Base-by-base conservation (phyloP, 2,329 filamentous ascomycete species). In the Cercospora janseana region DNA sequence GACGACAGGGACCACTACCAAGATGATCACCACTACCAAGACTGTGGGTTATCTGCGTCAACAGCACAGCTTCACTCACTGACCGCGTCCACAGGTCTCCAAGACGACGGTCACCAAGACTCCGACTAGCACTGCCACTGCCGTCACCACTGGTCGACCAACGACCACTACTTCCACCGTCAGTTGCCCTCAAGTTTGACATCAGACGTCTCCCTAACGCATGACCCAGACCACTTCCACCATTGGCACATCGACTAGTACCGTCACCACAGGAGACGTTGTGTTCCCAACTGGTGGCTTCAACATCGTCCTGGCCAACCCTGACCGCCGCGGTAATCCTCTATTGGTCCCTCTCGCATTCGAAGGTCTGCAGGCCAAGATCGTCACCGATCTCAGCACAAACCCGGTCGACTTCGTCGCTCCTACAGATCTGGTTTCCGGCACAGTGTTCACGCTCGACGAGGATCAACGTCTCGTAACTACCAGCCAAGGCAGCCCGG, bases 301-400 rank as follows among this genome's bases (percentile, higher is more conserved):
- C 41, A 44, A 44, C 41, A 44, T 44, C n/a, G 41, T 44, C 15
- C 12, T 44, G 1, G 27, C 24, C 24, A 26, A 24, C 20, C 35
- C 35, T n/a, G n/a, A n/a, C n/a, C 12, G 6, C n/a, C 35, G 12
- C 23, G 35, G 20, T 2, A 40, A 12, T 13, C 35, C 35, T 6
- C 35, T 2, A 26, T 40, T 8, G 35, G 20, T n/a, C n/a, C n/a
- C n/a, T n/a, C n/a, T n/a, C n/a, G 41, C 41, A 13, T 5, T 44
- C 15, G 10, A 44, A 6, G 41, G 41, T 6, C 41, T 44, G 16
- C 41, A 28, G 9, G 41, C 26, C 15, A 10, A 21, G 6, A 28
- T 44, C 4, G n/a, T 10, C 27, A 16, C 27, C 41, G 21, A 16
- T 28, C 9, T 12, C 7, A 44, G 21, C 41, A 23, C 6, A 26